Evolutionary conservation across 106 monocot species (phyloP), one percentile per base, ranked within the genome.

Genomic region (Dioscorea zingiberensis): DNA sequence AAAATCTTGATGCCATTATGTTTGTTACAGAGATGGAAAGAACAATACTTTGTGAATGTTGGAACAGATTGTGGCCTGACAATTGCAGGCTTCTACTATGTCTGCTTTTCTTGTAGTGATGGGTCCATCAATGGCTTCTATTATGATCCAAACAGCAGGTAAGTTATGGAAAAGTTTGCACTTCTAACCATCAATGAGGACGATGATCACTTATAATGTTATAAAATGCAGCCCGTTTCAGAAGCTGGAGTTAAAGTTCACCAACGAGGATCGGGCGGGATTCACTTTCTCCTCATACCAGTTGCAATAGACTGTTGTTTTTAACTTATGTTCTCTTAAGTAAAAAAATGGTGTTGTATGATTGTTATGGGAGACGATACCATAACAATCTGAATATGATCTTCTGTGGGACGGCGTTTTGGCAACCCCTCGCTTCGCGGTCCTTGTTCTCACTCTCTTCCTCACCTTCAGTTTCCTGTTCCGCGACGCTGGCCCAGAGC

Each of bases 101-200:
- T 86, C 27, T 98, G 97, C 76, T 92, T 98, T 71, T 98, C 98
- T 16, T 86, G 70, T 54, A 82, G 63, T 44, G 98, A 98, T 74
- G 98, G 98, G 13, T 93, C 98, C 48, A 89, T 98, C 16, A 86
- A 84, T 78, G 97, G 97, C 47, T 98, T 76, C 74, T 98, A 98
- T 47, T 98, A 89, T 51, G 98, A 98, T 56, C 97, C 92, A 29
- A 93, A 93, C 57, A 98, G 98, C 89, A 93, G 98, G 92, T 93
- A n/a, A 29, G 57, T 51, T 18, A 51, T 18, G 14, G 18, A 16
- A 18, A 14, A 28, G 11, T 21, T n/a, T 16, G 30, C 60, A n/a
- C 1, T 73, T 63, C 44, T 25, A 18, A 13, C 14, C 14, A 0
- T 51, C 19, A 2, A 19, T 0, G 15, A 4, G 14, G 9, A 21